Evolutionary conservation across 768 basidiomycete species (phyloP).

Genomic region (Polyporus arcularius): DNA sequence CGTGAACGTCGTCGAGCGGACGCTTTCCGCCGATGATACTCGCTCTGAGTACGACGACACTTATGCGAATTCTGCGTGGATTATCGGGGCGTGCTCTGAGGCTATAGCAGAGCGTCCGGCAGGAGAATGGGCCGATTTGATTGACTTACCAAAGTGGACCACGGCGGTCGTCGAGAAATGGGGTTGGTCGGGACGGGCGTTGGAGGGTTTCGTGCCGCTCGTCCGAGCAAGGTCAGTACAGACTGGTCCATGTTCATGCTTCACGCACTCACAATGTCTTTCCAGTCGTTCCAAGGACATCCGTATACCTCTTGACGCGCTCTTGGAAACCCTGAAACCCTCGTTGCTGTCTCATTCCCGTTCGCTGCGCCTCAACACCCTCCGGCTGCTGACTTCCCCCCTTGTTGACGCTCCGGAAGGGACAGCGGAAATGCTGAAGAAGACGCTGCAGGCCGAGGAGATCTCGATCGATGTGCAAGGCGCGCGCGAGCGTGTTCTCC

Average conservation of each 20-base stretch:
- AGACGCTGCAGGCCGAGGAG: conserved; percentile 80
- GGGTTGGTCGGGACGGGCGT: conserved; percentile 56
- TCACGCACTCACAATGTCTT: not conserved
- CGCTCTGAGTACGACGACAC: conserved; percentile 32
- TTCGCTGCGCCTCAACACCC: conserved; percentile 58
- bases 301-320: conserved; percentile 39
- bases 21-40: conserved; percentile 35
- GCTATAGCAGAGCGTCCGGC: conserved; percentile 46
- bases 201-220: conserved; percentile 56
- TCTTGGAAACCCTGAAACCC: conserved; percentile 54
- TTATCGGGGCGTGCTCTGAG: conserved; percentile 60
- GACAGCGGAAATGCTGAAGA: conserved; percentile 55
- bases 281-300: not conserved
- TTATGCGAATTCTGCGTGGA: conserved; percentile 50
- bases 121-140: conserved; percentile 47
- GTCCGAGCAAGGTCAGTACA: conserved; percentile 46
- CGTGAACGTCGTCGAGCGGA: conserved; percentile 44
- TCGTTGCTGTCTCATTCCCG: conserved; percentile 76
- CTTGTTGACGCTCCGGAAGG: conserved; percentile 46
- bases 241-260: not conserved
- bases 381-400: conserved; percentile 63
- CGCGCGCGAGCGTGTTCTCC: conserved; percentile 80
- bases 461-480: conserved; percentile 77
- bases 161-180: conserved; percentile 48
- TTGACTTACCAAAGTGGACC: conserved; percentile 55